Evolutionary conservation across 345 rosid genomes (phyloP), one percentile per base, ranked within the genome.

Genomic region (Eutrema japonicum): DNA sequence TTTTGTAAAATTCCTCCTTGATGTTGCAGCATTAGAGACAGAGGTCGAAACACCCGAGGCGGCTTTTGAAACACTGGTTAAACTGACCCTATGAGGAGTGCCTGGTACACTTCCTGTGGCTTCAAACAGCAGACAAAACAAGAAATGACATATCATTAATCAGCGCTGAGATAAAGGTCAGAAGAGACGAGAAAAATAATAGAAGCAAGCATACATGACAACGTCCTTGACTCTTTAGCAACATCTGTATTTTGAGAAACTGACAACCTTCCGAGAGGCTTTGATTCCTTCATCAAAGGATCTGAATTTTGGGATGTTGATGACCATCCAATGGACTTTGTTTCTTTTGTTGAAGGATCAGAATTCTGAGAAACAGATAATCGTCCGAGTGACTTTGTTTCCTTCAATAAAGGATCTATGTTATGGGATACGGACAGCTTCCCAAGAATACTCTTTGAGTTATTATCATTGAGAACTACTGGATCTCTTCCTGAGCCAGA

Each of bases 241-340:
- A 88, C 84, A 64, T 94, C 98, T 43, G 89, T 78, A 78, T 88
- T 89, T 80, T 92, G 96, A 46, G 97, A 87, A 74, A 88, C 87
- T 13, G 99, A 86, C 68, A 88, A 73, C 83, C 97, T 88, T 72
- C 91, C 96, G 7, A 94, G 76, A 72, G 95, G 83, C 75, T 85
- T 93, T 71, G 91, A 82, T 78, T 93, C 94, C 81, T 91, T 93
- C 80, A 68, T 57, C 55, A 72, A 72, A 69, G 82, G 61, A 53
- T 89, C 92, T 68, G 78, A 70, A 57, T 16, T 71, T 40, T 88
- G 96, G 29, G 96, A 86, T 74, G 86, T 81, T 16, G 96, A 85
- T 72, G 88, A 81, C 83, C 95, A 86, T 73, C 88, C 93, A 66
- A 79, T 64, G 69, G 94, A 79, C 73, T 86, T 93, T 62, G 89